Percentiles rank a stretch among this genome's conserved stretches.
Evolutionary conservation across 1,139 yeast species (phyloP).

Genomic region (Petasospora rhodanensis): DNA sequence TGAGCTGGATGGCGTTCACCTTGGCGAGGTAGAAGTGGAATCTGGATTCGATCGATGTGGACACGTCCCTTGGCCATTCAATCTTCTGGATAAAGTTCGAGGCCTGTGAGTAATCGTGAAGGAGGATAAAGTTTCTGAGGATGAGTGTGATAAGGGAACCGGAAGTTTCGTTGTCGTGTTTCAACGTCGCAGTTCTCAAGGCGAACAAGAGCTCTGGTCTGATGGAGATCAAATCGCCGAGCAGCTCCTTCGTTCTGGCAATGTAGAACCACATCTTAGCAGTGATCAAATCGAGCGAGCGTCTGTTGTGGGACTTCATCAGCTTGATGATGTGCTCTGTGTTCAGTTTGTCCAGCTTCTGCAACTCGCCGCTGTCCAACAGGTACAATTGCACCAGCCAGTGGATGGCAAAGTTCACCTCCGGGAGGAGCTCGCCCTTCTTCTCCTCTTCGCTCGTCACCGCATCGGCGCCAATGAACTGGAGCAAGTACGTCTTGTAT

Average conservation of each 20-base stretch:
- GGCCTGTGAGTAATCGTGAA: slow-evolving; percentile 85
- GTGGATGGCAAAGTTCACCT: slow-evolving; percentile 76
- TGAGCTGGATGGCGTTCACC: slow-evolving; percentile 87
- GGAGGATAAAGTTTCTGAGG: slow-evolving; percentile 70
- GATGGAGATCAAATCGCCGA: slow-evolving; percentile 53
- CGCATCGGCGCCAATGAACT: slow-evolving; percentile 33
- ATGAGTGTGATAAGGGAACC: slow-evolving; percentile 82
- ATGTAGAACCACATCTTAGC: slow-evolving; percentile 95
- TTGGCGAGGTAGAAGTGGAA: slow-evolving; percentile 86
- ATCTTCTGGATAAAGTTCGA: slow-evolving; percentile 85
- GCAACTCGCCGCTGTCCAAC: slow-evolving; percentile 54
- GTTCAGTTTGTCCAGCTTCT: slow-evolving; percentile 50
- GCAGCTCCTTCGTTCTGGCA: slow-evolving; percentile 70
- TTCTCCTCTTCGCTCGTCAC: slow-evolving; percentile 30
- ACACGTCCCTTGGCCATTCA: slow-evolving; percentile 79
- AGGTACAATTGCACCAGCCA: slow-evolving; percentile 72
- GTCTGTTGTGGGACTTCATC: slow-evolving; percentile 63
- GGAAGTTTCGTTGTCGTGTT: slow-evolving; percentile 90
- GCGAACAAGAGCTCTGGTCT: slow-evolving; percentile 69
- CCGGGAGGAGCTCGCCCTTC: slow-evolving; percentile 52
- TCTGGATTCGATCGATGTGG: slow-evolving; percentile 88
- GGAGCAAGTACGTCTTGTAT: slow-evolving; percentile 41
- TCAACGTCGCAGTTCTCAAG: slow-evolving; percentile 82
- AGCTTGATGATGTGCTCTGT: slow-evolving; percentile 44
- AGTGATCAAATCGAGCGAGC: slow-evolving; percentile 80